A percentile compares a stretch with the other conserved stretches of the same genome.
phyloP scores from a whole-genome alignment of 2,329 filamentous ascomycete genomes.

The Fusarium oxysporum region DNA sequence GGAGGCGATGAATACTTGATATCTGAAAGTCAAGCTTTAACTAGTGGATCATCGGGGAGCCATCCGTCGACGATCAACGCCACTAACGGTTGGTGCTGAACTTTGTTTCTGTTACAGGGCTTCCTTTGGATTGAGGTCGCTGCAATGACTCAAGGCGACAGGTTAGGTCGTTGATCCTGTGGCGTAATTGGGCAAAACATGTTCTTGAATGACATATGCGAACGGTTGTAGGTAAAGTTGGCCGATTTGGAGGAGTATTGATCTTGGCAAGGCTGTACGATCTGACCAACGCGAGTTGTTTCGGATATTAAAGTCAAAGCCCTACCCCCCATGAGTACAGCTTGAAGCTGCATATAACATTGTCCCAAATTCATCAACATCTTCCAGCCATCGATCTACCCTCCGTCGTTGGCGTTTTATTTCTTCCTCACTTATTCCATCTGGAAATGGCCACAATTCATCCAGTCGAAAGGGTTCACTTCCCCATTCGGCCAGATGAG shows the following conservation, averaged over 20 bases:
- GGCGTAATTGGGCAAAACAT: background rate
- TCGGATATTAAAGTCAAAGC: background rate
- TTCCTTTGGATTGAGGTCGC: background rate
- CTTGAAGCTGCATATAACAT: slow-evolving; percentile 63
- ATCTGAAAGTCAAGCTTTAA: background rate
- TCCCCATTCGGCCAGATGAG: slow-evolving; percentile 56
- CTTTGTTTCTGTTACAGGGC: background rate
- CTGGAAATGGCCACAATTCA: slow-evolving; percentile 61
- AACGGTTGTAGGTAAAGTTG: background rate
- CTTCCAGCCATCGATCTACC: slow-evolving; percentile 62
- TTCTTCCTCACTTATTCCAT: slow-evolving; percentile 46
- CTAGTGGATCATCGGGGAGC: background rate
- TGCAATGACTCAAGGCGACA: slow-evolving; percentile 13
- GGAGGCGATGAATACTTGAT: background rate
- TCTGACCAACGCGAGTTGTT: background rate
- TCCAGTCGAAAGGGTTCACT: slow-evolving; percentile 58
- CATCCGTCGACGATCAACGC: slow-evolving; percentile 14
- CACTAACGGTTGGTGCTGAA: slow-evolving; percentile 19
- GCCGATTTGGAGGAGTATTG: slow-evolving; percentile 11
- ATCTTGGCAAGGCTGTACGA: slow-evolving; percentile 42
- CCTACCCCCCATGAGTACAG: slow-evolving; percentile 55
- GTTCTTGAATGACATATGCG: background rate
- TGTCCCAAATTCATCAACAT: slow-evolving; percentile 64
- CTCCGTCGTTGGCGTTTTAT: slow-evolving; percentile 50
- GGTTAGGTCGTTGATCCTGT: slow-evolving; percentile 4